Conservation (phyloP, 148 eudicot species). For the Beta vulgaris region DNA sequence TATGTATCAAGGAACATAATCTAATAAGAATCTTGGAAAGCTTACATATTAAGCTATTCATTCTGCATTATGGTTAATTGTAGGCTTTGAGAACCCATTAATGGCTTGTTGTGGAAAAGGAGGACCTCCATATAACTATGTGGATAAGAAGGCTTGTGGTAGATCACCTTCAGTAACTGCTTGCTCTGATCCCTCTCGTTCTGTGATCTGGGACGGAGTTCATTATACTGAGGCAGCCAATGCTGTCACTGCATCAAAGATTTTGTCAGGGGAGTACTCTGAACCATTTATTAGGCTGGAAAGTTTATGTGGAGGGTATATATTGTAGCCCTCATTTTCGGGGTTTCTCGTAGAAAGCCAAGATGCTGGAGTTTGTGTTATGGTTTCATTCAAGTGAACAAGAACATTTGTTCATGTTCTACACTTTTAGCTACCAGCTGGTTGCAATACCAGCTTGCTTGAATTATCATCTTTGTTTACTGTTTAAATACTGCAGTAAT, state of each 20-base stretch:
- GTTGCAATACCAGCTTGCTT: no score
- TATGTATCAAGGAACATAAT: no score
- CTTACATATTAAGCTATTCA: no score
- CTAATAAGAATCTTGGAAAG: neutral
- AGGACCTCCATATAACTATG: constrained; percentile 47
- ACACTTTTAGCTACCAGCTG: no score
- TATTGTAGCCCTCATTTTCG: no score
- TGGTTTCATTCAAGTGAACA: no score
- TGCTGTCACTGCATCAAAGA: constrained; percentile 32
- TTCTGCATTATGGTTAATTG: constrained; percentile 15
- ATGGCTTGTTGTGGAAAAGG: constrained; percentile 50
- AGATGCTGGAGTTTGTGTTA: no score
- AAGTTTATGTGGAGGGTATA: no score
- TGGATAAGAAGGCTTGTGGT: constrained; percentile 29
- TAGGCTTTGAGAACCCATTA: constrained; percentile 44
- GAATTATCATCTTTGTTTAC: no score
- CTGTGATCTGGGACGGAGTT: constrained; percentile 43
- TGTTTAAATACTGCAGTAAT: no score
- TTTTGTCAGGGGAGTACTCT: constrained; percentile 8
- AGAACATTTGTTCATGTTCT: no score
- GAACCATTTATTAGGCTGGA: constrained; percentile 22
- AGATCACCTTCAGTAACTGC: constrained; percentile 23
- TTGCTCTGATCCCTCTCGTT: constrained; percentile 31
- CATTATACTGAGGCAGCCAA: constrained; percentile 47
- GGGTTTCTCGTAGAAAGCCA: no score